Conservation (phyloP, 345 rosid genomes). For the Cardamine chenopodiifolia region DNA sequence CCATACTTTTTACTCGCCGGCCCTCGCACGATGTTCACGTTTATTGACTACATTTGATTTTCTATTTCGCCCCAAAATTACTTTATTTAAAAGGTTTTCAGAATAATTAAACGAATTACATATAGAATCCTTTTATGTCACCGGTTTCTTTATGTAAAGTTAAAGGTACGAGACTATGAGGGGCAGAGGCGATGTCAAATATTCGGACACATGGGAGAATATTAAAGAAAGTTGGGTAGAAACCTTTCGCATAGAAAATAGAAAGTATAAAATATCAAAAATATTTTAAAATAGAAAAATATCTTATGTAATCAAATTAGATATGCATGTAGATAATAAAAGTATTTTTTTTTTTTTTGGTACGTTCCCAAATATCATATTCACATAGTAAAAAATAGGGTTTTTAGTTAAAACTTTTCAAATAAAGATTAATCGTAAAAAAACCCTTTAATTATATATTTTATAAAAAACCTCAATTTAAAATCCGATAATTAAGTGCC, state of each 20-base stretch:
- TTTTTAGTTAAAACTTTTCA: too few species aligned
- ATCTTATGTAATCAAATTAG: not conserved
- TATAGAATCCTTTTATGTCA: not conserved
- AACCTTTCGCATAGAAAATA: not conserved
- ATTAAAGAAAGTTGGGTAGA: not conserved
- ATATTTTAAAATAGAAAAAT: not conserved
- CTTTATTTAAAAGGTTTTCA: not conserved
- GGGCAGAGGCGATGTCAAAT: not conserved
- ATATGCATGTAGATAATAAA: not conserved
- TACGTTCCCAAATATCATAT: not conserved
- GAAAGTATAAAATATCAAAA: not conserved
- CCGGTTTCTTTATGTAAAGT: not conserved
- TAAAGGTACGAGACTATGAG: not conserved
- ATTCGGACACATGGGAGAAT: not conserved
- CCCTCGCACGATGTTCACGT: slow-evolving; percentile 24
- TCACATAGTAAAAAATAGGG: not conserved
- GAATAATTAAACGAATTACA: not conserved
- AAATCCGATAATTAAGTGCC: too few species aligned
- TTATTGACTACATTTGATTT: slow-evolving; percentile 14
- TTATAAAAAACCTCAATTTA: too few species aligned
- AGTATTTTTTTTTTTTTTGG: not conserved
- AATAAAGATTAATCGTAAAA: too few species aligned
- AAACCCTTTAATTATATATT: too few species aligned
- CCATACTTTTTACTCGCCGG: slow-evolving; percentile 14
- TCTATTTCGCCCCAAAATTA: not conserved